phyloP scores from a whole-genome alignment of 805 yeast species.

The Lachancea sp. region DNA sequence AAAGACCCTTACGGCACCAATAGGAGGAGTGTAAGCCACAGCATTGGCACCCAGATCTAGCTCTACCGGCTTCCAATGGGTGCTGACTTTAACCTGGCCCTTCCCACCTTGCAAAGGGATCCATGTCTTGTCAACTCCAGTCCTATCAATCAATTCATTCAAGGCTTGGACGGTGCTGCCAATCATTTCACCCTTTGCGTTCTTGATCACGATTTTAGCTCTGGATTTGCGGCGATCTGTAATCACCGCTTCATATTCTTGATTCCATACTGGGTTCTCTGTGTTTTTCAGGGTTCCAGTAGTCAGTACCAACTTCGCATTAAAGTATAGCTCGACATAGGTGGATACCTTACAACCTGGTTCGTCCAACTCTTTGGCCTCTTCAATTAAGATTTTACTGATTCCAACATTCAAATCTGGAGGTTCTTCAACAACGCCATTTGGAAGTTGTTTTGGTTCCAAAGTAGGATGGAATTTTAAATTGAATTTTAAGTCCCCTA shows the following conservation, averaged over 20 bases:
- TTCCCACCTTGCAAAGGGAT: slow-evolving; percentile 59
- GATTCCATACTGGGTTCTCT: slow-evolving; percentile 62
- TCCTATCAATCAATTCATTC: slow-evolving; percentile 65
- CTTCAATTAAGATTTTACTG: slow-evolving; percentile 48
- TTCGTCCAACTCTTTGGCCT: slow-evolving; percentile 31
- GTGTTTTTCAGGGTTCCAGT: slow-evolving; percentile 55
- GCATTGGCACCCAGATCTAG: slow-evolving; percentile 61
- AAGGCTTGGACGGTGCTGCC: slow-evolving; percentile 55
- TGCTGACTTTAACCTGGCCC: slow-evolving; percentile 65
- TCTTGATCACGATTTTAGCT: slow-evolving; percentile 60
- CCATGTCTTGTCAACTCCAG: slow-evolving; percentile 74
- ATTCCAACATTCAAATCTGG: slow-evolving; percentile 95
- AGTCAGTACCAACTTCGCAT: slow-evolving; percentile 51
- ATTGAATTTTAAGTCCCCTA: slow-evolving; percentile 69
- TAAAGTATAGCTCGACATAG: slow-evolving; percentile 64
- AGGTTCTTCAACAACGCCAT: slow-evolving; percentile 77
- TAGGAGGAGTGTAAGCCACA: slow-evolving; percentile 86
- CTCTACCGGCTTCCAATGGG: slow-evolving; percentile 83
- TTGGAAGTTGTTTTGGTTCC: slow-evolving; percentile 51
- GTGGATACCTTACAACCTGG: slow-evolving; percentile 50
- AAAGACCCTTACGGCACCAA: slow-evolving; percentile 79
- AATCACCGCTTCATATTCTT: slow-evolving; percentile 59
- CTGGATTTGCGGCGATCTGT: slow-evolving; percentile 66
- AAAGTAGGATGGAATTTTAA: slow-evolving; percentile 72
- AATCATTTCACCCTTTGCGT: slow-evolving; percentile 49